Conservation (phyloP, 1,139 yeast genomes). For the Yamadazyma oceani region DNA sequence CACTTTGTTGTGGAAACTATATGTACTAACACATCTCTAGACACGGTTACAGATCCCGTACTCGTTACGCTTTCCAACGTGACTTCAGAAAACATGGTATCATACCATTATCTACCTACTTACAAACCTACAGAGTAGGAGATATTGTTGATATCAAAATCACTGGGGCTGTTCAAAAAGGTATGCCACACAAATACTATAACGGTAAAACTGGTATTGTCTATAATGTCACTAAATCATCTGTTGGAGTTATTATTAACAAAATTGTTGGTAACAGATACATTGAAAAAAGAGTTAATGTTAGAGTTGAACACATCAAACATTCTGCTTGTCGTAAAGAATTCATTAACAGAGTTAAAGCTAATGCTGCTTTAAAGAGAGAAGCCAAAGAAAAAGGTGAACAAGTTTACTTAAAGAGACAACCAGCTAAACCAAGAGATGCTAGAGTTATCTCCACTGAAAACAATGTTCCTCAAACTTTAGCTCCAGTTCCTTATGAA, state of each 20-base stretch:
- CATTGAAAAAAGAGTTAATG: constrained; percentile 97
- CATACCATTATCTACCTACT: constrained; percentile 92
- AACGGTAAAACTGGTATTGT: constrained; percentile 99
- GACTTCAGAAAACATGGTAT: constrained; percentile 99
- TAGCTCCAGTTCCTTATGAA: constrained; percentile 99
- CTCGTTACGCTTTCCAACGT: constrained; percentile 99
- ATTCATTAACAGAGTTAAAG: constrained; percentile 96
- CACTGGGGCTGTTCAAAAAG: constrained; percentile 98
- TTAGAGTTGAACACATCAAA: constrained; percentile 98
- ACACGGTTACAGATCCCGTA: constrained; percentile 99
- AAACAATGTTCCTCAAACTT: constrained; percentile 89
- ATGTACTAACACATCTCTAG: constrained; percentile 12
- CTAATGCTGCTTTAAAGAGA: constrained; percentile 88
- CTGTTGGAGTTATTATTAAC: constrained; percentile 98
- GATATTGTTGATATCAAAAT: constrained; percentile 99
- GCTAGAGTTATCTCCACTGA: constrained; percentile 77
- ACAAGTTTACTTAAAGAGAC: constrained; percentile 92
- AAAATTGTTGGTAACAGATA: constrained; percentile 99
- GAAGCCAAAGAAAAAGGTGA: constrained; percentile 97
- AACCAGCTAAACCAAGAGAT: constrained; percentile 97
- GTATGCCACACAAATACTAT: constrained; percentile 99
- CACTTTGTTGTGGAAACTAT: no score
- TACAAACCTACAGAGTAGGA: constrained; percentile 97
- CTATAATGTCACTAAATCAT: constrained; percentile 96
- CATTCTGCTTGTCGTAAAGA: constrained; percentile 99